Conservation (phyloP, 2,329 filamentous ascomycete genomes). For the Pochonia chlamydosporia region DNA sequence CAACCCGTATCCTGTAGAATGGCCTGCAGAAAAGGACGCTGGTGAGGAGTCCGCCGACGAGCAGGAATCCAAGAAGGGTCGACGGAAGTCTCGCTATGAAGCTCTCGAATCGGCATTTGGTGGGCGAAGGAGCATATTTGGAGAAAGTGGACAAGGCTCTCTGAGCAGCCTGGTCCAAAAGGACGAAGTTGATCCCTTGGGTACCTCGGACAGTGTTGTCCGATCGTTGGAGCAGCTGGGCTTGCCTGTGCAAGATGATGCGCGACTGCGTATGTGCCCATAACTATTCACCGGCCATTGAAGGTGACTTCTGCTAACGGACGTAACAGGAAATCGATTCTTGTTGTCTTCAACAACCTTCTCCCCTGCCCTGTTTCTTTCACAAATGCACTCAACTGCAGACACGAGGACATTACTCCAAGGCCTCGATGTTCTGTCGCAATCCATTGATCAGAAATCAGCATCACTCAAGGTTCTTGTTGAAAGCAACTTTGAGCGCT, state of each 20-base stretch:
- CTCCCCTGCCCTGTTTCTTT: conserved; percentile 85
- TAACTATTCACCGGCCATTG: conserved; percentile 3
- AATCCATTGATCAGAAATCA: conserved; percentile 95
- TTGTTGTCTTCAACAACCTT: conserved; percentile 94
- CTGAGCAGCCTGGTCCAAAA: conserved; percentile 76
- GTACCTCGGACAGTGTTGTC: conserved; percentile 82
- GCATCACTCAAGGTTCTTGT: conserved; percentile 94
- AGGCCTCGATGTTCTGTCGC: conserved; percentile 79
- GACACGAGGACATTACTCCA: conserved; percentile 75
- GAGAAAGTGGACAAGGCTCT: conserved; percentile 25
- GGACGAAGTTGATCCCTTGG: conserved; percentile 89
- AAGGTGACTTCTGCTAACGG: conserved; percentile 11
- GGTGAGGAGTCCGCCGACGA: conserved; percentile 60
- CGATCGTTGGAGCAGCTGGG: conserved; percentile 70
- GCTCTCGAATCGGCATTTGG: conserved; percentile 71
- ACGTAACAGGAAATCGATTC: conserved; percentile 71
- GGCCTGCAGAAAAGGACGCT: conserved; percentile 75
- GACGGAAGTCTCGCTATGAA: conserved; percentile 74
- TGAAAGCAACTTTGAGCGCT: conserved; percentile 96
- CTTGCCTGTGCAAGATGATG: conserved; percentile 77
- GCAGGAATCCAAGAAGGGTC: conserved; percentile 42
- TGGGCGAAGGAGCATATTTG: conserved; percentile 51
- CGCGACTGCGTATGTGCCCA: conserved; percentile 58
- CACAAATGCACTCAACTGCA: conserved; percentile 81
- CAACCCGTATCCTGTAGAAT: conserved; percentile 72